Evolutionary conservation across 768 basidiomycete genomes (phyloP).

Genomic region (Macrocybe gigantea): DNA sequence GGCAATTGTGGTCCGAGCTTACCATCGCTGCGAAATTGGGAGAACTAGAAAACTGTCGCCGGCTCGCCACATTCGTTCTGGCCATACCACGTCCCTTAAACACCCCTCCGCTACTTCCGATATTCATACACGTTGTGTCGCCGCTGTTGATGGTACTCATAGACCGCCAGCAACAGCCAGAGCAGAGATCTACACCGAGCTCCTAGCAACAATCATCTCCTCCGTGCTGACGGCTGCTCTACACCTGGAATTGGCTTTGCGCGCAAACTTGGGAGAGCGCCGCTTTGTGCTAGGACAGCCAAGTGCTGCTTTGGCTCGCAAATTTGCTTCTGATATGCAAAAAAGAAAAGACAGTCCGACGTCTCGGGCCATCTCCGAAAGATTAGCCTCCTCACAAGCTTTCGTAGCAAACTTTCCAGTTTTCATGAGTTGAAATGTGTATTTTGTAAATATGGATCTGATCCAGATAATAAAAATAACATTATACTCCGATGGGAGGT

Average conservation of each 20-base stretch:
- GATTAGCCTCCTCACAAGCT: conserved; percentile 52
- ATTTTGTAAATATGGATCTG: not conserved
- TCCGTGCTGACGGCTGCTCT: conserved; percentile 62
- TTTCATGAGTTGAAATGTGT: conserved; percentile 35
- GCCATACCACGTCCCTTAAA: conserved; percentile 49
- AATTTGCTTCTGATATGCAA: conserved; percentile 59
- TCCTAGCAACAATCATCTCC: conserved; percentile 59
- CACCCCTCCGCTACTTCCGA: conserved; percentile 61
- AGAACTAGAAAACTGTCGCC: conserved; percentile 56
- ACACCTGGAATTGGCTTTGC: conserved; percentile 67
- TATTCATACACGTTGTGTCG: conserved; percentile 65
- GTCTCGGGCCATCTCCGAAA: conserved; percentile 50
- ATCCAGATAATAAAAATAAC: conserved; percentile 9
- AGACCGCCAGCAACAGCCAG: conserved; percentile 47
- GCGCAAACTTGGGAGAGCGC: conserved; percentile 45
- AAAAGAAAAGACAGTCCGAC: conserved; percentile 42
- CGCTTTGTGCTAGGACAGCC: conserved; percentile 52
- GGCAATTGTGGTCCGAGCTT: conserved; percentile 66
- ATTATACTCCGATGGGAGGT: conserved; percentile 32
- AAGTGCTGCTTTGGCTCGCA: conserved; percentile 57
- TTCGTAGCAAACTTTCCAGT: conserved; percentile 74
- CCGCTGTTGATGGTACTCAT: conserved; percentile 53
- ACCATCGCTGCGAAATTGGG: conserved; percentile 45
- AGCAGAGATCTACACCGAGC: conserved; percentile 54
- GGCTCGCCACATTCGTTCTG: conserved; percentile 64